These are phyloP conservation scores for Candida sanyaensis DNA, from an alignment of 1,139 yeast genomes.

Conservation along the genomic window DNA sequence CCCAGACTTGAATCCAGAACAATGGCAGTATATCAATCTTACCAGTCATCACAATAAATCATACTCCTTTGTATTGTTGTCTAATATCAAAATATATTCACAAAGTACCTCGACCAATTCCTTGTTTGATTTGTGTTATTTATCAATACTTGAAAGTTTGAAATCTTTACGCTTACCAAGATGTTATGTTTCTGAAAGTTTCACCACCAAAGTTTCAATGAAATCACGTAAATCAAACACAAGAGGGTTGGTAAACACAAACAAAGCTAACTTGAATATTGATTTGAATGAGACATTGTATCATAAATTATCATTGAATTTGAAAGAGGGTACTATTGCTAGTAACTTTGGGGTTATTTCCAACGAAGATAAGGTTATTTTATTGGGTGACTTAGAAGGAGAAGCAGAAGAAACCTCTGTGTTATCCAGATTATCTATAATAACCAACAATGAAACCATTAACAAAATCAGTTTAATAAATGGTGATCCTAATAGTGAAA, in stretches of 20 bases:
- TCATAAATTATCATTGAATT: constrained; percentile 34
- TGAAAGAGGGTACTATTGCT: constrained; percentile 43
- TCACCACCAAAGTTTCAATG: constrained; percentile 47
- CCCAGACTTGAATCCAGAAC: constrained; percentile 33
- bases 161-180: constrained; percentile 62
- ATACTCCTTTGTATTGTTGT: constrained; percentile 67
- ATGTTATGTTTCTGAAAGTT: constrained; percentile 55
- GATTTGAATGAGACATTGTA: constrained; percentile 27
- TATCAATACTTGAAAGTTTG: constrained; percentile 66
- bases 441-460: constrained; percentile 21
- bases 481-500: constrained; percentile 25
- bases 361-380: constrained; percentile 31
- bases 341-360: constrained; percentile 68
- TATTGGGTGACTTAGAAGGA: constrained; percentile 75
- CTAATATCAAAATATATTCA: constrained; percentile 76
- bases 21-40: constrained; percentile 16
- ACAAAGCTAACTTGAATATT: constrained; percentile 33
- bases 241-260: constrained; percentile 47
- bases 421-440: constrained; percentile 42
- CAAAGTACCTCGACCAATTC: constrained; percentile 56
- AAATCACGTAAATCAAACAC: constrained; percentile 40
- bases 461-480: constrained; percentile 21
- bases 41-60: constrained; percentile 28
- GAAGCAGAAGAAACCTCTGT: constrained; percentile 70
- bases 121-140: constrained; percentile 75